A percentile compares a stretch with the other conserved stretches of the same genome.
These are phyloP conservation scores for Yarrowia sp. DNA, from an alignment of 805 yeast species.

Conservation along the genomic window DNA sequence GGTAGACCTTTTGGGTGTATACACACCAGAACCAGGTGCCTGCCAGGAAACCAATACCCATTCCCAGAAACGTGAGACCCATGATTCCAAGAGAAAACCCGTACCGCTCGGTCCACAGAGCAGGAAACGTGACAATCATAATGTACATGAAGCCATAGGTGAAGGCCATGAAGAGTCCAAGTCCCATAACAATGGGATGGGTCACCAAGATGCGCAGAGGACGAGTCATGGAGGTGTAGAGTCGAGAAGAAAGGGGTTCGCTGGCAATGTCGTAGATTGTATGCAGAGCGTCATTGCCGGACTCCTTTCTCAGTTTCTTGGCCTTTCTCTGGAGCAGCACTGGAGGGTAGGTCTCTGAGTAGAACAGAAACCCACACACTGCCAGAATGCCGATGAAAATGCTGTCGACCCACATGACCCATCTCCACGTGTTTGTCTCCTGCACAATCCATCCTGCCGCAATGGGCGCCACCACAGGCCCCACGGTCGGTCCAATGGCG, in stretches of 20 bases:
- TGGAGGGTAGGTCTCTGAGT: conserved; percentile 68
- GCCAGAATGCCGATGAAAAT: conserved; percentile 62
- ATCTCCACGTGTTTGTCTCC: conserved; percentile 57
- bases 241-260: conserved; percentile 43
- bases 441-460: conserved; percentile 62
- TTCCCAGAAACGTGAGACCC: conserved; percentile 66
- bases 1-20: conserved; percentile 54
- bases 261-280: conserved; percentile 60
- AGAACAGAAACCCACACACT: conserved; percentile 54
- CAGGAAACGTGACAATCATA: conserved; percentile 66
- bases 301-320: conserved; percentile 55
- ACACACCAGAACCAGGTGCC: conserved; percentile 61
- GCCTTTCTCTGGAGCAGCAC: conserved; percentile 59
- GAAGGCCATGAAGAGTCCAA: conserved; percentile 70
- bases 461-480: conserved; percentile 60
- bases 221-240: conserved; percentile 59
- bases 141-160: conserved; percentile 71
- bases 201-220: conserved; percentile 61
- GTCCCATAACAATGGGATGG: conserved; percentile 69
- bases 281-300: conserved; percentile 64
- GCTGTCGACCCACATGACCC: conserved; percentile 67
- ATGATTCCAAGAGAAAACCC: conserved; percentile 57
- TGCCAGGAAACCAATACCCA: conserved; percentile 61
- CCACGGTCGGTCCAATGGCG: conserved; percentile 65
- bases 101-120: conserved; percentile 57